These are phyloP conservation scores for Galerina sulciceps DNA, from an alignment of 768 basidiomycete genomes.

Conservation along the genomic window DNA sequence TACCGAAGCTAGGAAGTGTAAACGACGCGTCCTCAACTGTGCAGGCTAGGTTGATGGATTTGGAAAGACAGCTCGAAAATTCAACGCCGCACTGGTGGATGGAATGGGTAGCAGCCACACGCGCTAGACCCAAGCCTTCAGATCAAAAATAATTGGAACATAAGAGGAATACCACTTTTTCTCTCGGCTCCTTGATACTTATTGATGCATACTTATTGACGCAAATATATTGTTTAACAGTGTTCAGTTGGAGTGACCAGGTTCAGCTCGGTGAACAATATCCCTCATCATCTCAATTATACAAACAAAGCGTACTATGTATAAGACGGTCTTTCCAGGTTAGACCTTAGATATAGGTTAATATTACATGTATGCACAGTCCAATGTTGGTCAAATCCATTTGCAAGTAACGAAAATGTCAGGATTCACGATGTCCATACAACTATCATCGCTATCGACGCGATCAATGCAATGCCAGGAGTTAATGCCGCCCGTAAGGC, in stretches of 20 bases:
- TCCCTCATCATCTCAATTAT: background rate
- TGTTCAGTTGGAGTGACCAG: too few relatives aligned
- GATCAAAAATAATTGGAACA: background rate
- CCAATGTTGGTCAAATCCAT: background rate
- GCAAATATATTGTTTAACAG: too few relatives aligned
- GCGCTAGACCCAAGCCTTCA: background rate
- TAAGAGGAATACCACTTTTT: too few relatives aligned
- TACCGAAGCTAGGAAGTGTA: constrained; percentile 7
- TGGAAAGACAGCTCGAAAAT: constrained; percentile 15
- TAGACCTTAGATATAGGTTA: constrained; percentile 5
- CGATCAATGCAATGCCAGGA: background rate
- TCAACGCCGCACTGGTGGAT: constrained; percentile 16
- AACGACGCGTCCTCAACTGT: constrained; percentile 8
- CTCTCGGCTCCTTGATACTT: too few relatives aligned
- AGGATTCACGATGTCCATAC: background rate
- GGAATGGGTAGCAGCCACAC: background rate
- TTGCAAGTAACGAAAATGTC: background rate
- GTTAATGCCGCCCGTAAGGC: background rate
- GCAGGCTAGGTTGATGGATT: constrained; percentile 10
- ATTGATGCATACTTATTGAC: too few relatives aligned
- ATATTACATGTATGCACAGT: constrained; percentile 9
- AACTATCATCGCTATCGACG: background rate
- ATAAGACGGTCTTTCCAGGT: background rate
- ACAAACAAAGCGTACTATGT: background rate
- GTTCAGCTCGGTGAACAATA: too few relatives aligned